Evolutionary conservation across 139 green algal genomes (phyloP).

Genomic region (Dunaliella primolecta): DNA sequence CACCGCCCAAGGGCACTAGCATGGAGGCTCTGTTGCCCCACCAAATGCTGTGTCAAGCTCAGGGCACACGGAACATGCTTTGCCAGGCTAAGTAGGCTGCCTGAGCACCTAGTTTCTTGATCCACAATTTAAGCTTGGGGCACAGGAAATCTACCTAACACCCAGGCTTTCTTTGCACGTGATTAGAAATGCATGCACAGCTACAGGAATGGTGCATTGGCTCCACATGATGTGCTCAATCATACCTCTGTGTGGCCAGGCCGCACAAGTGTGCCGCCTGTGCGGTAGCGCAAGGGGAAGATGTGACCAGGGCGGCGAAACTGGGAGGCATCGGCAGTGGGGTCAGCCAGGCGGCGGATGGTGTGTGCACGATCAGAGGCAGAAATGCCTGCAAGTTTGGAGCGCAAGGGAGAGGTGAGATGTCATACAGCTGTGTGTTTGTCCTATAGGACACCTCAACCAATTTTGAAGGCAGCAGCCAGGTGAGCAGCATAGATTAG

Average conservation of each 20-base stretch:
- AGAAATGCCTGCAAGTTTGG: conserved; percentile 89
- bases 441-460: too few relatives aligned
- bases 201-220: not conserved
- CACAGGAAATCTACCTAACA: too few relatives aligned
- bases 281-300: conserved; percentile 81
- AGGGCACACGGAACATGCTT: too few relatives aligned
- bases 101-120: not conserved
- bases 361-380: conserved; percentile 88
- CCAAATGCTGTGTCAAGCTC: too few relatives aligned
- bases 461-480: too few relatives aligned
- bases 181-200: too few relatives aligned
- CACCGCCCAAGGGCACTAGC: too few relatives aligned
- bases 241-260: conserved; percentile 87
- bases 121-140: too few relatives aligned
- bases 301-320: conserved; percentile 95
- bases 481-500: too few relatives aligned
- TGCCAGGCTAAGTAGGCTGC: conserved; percentile 18
- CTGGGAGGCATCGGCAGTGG: conserved; percentile 45
- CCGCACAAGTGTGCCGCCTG: conserved; percentile 79
- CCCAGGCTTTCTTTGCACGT: too few relatives aligned
- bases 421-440: too few relatives aligned
- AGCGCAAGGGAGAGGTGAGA: not conserved
- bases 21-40: too few relatives aligned
- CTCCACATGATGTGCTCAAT: not conserved
- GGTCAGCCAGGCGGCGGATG: conserved; percentile 73